Evolutionary conservation across 495 filamentous ascomycete species (phyloP).

Genomic region (Pseudotulostoma volvatum): DNA sequence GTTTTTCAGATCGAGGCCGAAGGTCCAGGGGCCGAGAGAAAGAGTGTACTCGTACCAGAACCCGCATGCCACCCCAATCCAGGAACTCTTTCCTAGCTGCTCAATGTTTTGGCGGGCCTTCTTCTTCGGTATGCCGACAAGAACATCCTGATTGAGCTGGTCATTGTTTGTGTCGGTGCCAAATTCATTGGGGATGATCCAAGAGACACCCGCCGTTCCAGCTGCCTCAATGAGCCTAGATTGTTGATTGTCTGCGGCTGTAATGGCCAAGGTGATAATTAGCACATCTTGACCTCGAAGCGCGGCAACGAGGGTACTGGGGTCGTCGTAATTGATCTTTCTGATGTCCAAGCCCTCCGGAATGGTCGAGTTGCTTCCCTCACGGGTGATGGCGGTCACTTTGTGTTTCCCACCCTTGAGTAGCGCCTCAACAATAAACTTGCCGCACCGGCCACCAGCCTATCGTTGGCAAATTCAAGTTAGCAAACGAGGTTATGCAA

Average conservation of each 20-base stretch:
- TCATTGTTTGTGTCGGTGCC: conserved; percentile 25
- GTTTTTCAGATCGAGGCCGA: conserved; percentile 30
- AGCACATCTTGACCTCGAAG: conserved; percentile 38
- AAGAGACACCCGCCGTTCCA: conserved; percentile 40
- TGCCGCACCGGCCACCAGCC: conserved; percentile 40
- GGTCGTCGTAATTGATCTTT: conserved; percentile 32
- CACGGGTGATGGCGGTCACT: conserved; percentile 36
- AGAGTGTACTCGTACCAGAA: conserved; percentile 42
- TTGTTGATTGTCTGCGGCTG: conserved; percentile 25
- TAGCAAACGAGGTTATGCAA: background rate
- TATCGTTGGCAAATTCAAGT: background rate
- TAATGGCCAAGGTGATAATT: conserved; percentile 39
- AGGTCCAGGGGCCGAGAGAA: conserved; percentile 11
- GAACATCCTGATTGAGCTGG: conserved; percentile 18
- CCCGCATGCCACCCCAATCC: conserved; percentile 29
- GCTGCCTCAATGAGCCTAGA: conserved; percentile 40
- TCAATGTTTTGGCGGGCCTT: conserved; percentile 19
- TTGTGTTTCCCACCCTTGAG: conserved; percentile 34
- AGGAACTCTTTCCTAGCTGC: conserved; percentile 27
- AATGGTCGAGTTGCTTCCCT: conserved; percentile 19
- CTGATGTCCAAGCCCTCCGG: conserved; percentile 27
- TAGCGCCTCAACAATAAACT: conserved; percentile 31
- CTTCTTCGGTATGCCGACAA: conserved; percentile 8
- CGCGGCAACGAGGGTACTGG: conserved; percentile 24
- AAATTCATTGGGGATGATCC: conserved; percentile 46